Evolutionary conservation across 2,329 filamentous ascomycete species (phyloP).

Genomic region (Phialophora macrospora): DNA sequence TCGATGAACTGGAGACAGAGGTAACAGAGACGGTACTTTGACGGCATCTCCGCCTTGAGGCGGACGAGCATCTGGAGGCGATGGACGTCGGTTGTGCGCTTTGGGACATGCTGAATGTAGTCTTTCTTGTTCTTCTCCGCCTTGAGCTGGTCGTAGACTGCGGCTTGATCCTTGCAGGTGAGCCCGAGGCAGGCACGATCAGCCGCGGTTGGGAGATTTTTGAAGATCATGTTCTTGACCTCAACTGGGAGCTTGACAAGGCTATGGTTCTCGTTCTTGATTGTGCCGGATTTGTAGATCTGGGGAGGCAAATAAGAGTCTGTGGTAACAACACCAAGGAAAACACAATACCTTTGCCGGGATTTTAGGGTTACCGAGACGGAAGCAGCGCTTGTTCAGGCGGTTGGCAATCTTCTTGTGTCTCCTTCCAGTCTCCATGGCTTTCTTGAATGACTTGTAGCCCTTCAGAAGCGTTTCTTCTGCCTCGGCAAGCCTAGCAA

Average conservation of each 20-base stretch:
- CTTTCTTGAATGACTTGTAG: conserved; percentile 10
- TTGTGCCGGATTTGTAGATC: conserved; percentile 15
- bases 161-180: conserved; percentile 35
- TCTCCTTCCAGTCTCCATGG: neutral
- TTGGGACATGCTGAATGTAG: conserved; percentile 17
- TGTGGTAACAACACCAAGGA: neutral
- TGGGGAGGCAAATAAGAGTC: conserved; percentile 7
- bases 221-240: conserved; percentile 28
- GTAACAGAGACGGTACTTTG: conserved; percentile 35
- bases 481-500: conserved; percentile 6
- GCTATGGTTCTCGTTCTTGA: conserved; percentile 8
- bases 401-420: conserved; percentile 26
- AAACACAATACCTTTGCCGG: conserved; percentile 6
- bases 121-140: conserved; percentile 17
- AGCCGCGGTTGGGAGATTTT: conserved; percentile 24
- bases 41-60: conserved; percentile 25
- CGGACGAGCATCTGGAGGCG: conserved; percentile 35
- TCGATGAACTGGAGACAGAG: conserved; percentile 31
- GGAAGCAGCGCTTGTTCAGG: conserved; percentile 7
- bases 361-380: conserved; percentile 11
- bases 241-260: conserved; percentile 30
- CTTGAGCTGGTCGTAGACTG: conserved; percentile 29
- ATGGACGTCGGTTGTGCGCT: conserved; percentile 22
- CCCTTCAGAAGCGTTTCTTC: conserved; percentile 11
- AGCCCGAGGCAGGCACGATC: conserved; percentile 34